Evolutionary conservation across 2,329 filamentous ascomycete genomes (phyloP), one percentile per base, ranked within the genome.

Genomic region (Teratosphaeria zuluensis): DNA sequence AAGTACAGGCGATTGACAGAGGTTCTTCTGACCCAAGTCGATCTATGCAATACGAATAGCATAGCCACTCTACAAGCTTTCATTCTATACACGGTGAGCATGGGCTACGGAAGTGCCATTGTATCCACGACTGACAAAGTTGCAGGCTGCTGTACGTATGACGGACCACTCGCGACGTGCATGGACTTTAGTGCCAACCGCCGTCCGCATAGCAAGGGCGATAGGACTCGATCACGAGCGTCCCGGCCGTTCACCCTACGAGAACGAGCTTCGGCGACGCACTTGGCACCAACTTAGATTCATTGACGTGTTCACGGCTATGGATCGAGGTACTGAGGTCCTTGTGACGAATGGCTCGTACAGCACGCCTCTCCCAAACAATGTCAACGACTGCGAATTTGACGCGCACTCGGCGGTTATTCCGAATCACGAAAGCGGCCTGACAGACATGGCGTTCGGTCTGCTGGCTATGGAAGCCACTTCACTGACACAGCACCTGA

Each of bases 321-420:
- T 66, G 51, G 70, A 72, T 53, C 66, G 69, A n/a, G 69, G 68
- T 8, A 66, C 69, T 9, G 66, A 68, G 24, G 61, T 63, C 4
- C 59, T 69, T 1, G 68, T 70, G 12, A 59, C 59, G 21, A 55
- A 59, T 2, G 62, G 62, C 24, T 64, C 63, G 4, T 68, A 64
- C 60, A 62, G 62, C 11, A 64, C 67, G 3, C 60, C 58, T 9
- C 51, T 66, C 1, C 70, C 71, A 3, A 62, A 57, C 32, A 68
- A 71, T 53, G 64, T 68, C 31, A 70, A 72, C 33, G 71, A 73
- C 59, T 61, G 58, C 1, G 66, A 71, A 42, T 69, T 72, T 42
- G 65, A 64, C 54, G 64, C 66, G 51, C 19, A 54, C 21, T 67
- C 64, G 19, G 61, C 62, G 19, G 48, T 30, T 3, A 63, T 69